Evolutionary conservation across 768 basidiomycete genomes (phyloP), one percentile per base, ranked within the genome.

Genomic region (Leccinum pellstonianum): DNA sequence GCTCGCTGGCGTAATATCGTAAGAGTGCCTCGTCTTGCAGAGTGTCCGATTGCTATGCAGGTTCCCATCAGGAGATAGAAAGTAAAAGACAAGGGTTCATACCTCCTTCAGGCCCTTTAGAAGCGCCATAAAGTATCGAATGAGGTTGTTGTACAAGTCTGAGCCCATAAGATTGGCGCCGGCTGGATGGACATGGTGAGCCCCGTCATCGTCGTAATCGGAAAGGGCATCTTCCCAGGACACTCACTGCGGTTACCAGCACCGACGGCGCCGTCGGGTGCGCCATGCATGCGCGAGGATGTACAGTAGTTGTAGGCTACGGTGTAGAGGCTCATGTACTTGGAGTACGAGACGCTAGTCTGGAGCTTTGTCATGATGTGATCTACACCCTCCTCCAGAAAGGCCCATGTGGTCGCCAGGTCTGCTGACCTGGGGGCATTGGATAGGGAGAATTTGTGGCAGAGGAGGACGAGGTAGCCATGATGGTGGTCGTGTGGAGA

Each of bases 301-400:
- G 93, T 98, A 71, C 97, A 99, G 74, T 96, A 98, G 79, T 98
- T 98, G 81, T 99, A 98, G 9, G 93, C 91, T 55, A 94, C 92
- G 23, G 95, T 96, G 76, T 98, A 93, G 60, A 86, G 79, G 63
- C 73, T 82, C 92, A 90, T 93, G 73, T 93, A 93, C 81, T 86
- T 92, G 61, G 90, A 89, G 76, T 91, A 92, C 21, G 92, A 92
- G 55, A 94, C 88, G 61, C 92, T 92, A 0, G 90, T 91, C 69
- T 92, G 90, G 19, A 93, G 80, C 75, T 91, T 91, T 66, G 89
- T 92, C 91, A 94, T 93, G 72, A 94, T 93, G 69, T 93, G 91
- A 76, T 94, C 91, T 33, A 93, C 88, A 66, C 67, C 88, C 60
- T 94, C 91, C 74, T 93, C 88, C 27, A 27, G 84, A 70, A 88